A percentile compares a stretch with the other conserved stretches of the same genome.
phyloP scores from a whole-genome alignment of 768 basidiomycete species.

The Boletus eberwhitei region DNA sequence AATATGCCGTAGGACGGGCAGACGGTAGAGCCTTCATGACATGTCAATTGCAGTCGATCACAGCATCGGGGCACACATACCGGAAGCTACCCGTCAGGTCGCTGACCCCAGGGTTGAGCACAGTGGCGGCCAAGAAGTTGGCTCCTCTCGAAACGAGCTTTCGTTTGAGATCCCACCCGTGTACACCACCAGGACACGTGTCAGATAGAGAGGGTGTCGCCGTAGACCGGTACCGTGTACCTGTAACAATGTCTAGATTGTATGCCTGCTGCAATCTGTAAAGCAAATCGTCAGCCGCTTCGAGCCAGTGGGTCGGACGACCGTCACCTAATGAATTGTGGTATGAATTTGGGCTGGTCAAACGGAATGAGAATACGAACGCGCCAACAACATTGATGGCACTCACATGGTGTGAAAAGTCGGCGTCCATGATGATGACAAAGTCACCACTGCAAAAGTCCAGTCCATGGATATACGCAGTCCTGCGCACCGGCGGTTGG shows the following conservation, averaged over 20 bases:
- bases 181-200: constrained; percentile 78
- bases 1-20: constrained; percentile 73
- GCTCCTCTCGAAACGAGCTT: constrained; percentile 87
- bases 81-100: constrained; percentile 91
- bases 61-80: constrained; percentile 38
- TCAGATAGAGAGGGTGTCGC: constrained; percentile 54
- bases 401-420: constrained; percentile 91
- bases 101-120: constrained; percentile 80
- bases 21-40: constrained; percentile 62
- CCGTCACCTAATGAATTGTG: constrained; percentile 78
- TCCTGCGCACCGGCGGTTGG: constrained; percentile 43
- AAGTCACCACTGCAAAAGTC: constrained; percentile 89
- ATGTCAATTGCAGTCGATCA: background rate
- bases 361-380: constrained; percentile 2
- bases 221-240: constrained; percentile 76
- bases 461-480: constrained; percentile 89
- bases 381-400: background rate
- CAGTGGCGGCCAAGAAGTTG: constrained; percentile 85
- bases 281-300: background rate
- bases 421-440: constrained; percentile 96
- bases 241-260: constrained; percentile 90
- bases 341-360: constrained; percentile 89
- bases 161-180: constrained; percentile 90
- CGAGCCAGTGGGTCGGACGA: background rate
- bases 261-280: constrained; percentile 75